phyloP scores from a whole-genome alignment of 1,139 yeast species.

The Geotrichum candidum region DNA sequence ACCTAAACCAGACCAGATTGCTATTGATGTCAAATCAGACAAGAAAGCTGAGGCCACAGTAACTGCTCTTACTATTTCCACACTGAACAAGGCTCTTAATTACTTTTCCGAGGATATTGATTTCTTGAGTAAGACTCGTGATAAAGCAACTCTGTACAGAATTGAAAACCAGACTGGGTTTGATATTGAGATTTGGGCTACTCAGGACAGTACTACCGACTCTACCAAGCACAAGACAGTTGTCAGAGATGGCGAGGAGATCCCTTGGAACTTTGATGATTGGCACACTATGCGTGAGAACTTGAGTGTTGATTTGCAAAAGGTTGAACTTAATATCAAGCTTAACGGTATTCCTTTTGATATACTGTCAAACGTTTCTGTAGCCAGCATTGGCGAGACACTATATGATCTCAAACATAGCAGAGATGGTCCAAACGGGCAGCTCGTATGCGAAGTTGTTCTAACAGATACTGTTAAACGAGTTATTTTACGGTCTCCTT shows the following conservation, averaged over 20 bases:
- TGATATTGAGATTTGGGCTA: constrained; percentile 70
- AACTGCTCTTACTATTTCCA: constrained; percentile 58
- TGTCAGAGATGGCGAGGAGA: constrained; percentile 46
- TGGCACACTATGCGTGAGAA: constrained; percentile 85
- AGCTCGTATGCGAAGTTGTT: constrained; percentile 64
- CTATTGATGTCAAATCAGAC: constrained; percentile 63
- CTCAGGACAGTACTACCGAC: constrained; percentile 38
- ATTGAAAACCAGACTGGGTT: constrained; percentile 81
- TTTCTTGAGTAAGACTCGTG: constrained; percentile 55
- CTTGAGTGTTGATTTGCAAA: constrained; percentile 57
- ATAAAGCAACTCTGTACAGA: constrained; percentile 58
- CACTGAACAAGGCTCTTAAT: constrained; percentile 43
- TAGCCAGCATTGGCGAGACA: constrained; percentile 79
- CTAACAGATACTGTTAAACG: constrained; percentile 71
- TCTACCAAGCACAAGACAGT: background rate
- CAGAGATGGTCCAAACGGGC: constrained; percentile 54
- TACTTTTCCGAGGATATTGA: constrained; percentile 62
- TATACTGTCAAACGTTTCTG: constrained; percentile 51
- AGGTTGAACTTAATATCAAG: constrained; percentile 55
- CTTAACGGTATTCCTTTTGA: constrained; percentile 51
- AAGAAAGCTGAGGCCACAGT: constrained; percentile 73
- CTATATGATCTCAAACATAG: constrained; percentile 64
- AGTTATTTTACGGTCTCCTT: constrained; percentile 67
- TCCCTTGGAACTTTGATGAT: constrained; percentile 91
- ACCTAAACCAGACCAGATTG: constrained; percentile 38